Base-by-base conservation (phyloP, 208 protist genomes). In the Tetramitus jugosus region DNA sequence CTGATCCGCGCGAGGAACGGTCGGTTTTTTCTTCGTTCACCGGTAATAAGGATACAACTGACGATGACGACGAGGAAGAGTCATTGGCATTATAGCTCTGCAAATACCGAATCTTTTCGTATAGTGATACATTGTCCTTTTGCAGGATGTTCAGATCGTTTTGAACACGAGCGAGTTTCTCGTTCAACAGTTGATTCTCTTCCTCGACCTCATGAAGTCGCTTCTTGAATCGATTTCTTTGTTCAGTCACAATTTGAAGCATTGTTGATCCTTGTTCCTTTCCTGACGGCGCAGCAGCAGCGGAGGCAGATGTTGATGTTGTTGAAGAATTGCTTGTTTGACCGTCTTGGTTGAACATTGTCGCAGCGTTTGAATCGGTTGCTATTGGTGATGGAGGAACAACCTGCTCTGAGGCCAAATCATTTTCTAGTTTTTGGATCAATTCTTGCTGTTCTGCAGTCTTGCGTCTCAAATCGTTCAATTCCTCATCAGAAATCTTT, bases 101-200 rank as follows among this genome's bases (percentile, higher is more conserved):
- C 6, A 77, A 46, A 49, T 77, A 77, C 23, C 40, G 37, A 33
- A 46, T 46, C 39, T 77, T 77, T 43, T 67, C 72, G 33, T 77
- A 77, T 10, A 77, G 17, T 39, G 42, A 49, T 7, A 77, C 13
- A 49, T 77, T 77, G 3, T 77, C 72, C 10, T 62, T 29, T 26
- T 46, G 3, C 2, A 77, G 31, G 42, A 35, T 67, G 1, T 4
- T 17, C 20, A 33, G 3, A 23, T 77, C 72, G 17, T 62, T 52
- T 67, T 67, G 26, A n/a, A 49, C 13, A 14, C 49, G 14, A 35
- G 29, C n/a, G 6, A 77, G n/a, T 40, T 60, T 10, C 31, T 67
- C 10, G n/a, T 77, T 49, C 14, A 77, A 26, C 23, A 60, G 17
- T 26, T 20, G 8, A 31, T 77, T 60, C 20, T 77, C 43, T 29